These are phyloP conservation scores for Trichoderma koningii DNA, from an alignment of 2,329 filamentous ascomycete species.

Conservation along the genomic window DNA sequence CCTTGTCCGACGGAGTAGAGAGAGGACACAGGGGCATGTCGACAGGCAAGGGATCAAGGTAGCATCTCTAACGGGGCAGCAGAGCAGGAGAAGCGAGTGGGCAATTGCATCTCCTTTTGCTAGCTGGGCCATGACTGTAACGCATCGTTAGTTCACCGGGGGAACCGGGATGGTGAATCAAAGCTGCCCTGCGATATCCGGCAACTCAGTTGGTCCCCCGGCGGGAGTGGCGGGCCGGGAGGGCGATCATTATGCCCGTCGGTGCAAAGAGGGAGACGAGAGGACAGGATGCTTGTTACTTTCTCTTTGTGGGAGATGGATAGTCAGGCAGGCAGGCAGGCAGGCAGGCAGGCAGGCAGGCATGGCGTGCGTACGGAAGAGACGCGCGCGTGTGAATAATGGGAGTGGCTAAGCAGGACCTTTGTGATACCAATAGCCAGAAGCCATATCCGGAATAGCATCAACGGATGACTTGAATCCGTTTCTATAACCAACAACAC, in stretches of 20 bases:
- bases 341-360: too few species aligned
- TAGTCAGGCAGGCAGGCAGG: too few species aligned
- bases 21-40: too few species aligned
- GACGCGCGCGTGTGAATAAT: conserved; percentile 6
- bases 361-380: too few species aligned
- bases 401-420: background rate
- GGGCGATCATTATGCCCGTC: conserved; percentile 2
- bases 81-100: background rate
- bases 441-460: background rate
- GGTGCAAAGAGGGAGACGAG: background rate
- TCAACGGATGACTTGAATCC: too few species aligned
- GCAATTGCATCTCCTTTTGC: too few species aligned
- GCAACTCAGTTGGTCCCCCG: conserved; percentile 12
- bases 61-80: background rate
- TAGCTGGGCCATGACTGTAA: too few species aligned
- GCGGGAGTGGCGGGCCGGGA: conserved; percentile 4
- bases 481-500: too few species aligned
- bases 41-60: background rate
- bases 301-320: background rate
- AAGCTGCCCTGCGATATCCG: conserved; percentile 6
- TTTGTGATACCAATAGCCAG: background rate
- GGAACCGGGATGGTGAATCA: too few species aligned
- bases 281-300: background rate
- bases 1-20: conserved; percentile 1
- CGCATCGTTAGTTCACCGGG: too few species aligned